These are phyloP conservation scores for Floccularia luteovirens DNA, from an alignment of 768 basidiomycete genomes.

Conservation along the genomic window DNA sequence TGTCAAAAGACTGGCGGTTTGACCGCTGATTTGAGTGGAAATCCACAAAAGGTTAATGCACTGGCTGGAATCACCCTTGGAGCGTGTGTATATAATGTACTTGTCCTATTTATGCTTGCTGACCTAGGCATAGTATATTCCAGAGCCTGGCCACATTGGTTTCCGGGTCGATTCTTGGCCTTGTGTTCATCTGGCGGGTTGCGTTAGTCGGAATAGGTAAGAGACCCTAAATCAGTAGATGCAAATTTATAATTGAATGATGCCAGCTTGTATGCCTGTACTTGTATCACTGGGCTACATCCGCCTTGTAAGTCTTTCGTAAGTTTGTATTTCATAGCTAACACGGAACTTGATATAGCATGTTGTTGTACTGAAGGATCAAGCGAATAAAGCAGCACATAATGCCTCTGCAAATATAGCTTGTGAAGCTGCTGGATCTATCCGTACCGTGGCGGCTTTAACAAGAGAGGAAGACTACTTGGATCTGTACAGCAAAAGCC, in stretches of 20 bases:
- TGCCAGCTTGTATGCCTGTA: slow-evolving; percentile 53
- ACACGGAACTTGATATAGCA: slow-evolving; percentile 21
- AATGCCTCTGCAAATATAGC: slow-evolving; percentile 69
- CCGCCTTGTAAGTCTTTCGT: slow-evolving; percentile 39
- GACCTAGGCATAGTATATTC: slow-evolving; percentile 36
- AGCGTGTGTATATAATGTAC: slow-evolving; percentile 43
- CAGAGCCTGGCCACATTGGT: slow-evolving; percentile 57
- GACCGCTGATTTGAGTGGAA: slow-evolving; percentile 62
- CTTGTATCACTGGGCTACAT: slow-evolving; percentile 64
- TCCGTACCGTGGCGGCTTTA: slow-evolving; percentile 73
- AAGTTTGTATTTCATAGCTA: neutral
- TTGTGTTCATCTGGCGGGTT: slow-evolving; percentile 58
- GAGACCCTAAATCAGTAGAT: too few relatives aligned
- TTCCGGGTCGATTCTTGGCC: slow-evolving; percentile 60
- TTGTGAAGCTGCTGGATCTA: slow-evolving; percentile 78
- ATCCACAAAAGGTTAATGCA: slow-evolving; percentile 75
- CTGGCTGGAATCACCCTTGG: slow-evolving; percentile 77
- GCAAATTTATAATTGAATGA: too few relatives aligned
- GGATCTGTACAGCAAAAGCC: slow-evolving; percentile 43
- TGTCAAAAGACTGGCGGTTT: slow-evolving; percentile 72
- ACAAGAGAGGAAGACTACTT: slow-evolving; percentile 71
- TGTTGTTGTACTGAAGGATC: slow-evolving; percentile 74
- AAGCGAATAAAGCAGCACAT: slow-evolving; percentile 61
- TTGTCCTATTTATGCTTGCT: neutral
- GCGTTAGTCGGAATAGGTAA: too few relatives aligned